phyloP scores from a whole-genome alignment of 495 filamentous ascomycete species.

The Aspergillus baeticus region DNA sequence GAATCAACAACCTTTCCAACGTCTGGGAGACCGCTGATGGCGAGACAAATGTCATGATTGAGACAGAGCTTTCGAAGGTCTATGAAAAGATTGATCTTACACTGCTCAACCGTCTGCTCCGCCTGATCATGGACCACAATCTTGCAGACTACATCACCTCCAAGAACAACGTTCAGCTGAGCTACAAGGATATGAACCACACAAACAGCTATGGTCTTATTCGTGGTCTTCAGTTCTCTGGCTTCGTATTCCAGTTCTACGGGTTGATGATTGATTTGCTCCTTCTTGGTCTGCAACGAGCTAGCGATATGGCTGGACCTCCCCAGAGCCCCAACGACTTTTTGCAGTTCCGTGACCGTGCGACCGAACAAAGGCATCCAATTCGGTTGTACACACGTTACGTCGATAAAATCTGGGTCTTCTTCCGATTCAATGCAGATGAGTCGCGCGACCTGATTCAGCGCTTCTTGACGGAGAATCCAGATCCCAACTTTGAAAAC shows the following conservation, averaged over 20 bases:
- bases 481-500: slow-evolving; percentile 99
- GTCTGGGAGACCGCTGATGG: slow-evolving; percentile 96
- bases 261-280: slow-evolving; percentile 93
- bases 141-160: slow-evolving; percentile 98
- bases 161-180: slow-evolving; percentile 99
- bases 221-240: slow-evolving; percentile 94
- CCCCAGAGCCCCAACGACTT: slow-evolving; percentile 97
- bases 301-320: slow-evolving; percentile 96
- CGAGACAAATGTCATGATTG: slow-evolving; percentile 98
- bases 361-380: slow-evolving; percentile 87
- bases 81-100: slow-evolving; percentile 99
- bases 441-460: slow-evolving; percentile 96
- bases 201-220: slow-evolving; percentile 99
- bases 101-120: slow-evolving; percentile 84
- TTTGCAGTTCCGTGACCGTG: slow-evolving; percentile 90
- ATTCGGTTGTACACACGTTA: slow-evolving; percentile 97
- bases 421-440: slow-evolving; percentile 88
- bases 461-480: slow-evolving; percentile 95
- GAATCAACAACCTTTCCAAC: slow-evolving; percentile 97
- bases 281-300: slow-evolving; percentile 88
- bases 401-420: slow-evolving; percentile 98
- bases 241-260: slow-evolving; percentile 99
- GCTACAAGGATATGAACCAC: slow-evolving; percentile 99
- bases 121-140: slow-evolving; percentile 99
- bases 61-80: slow-evolving; percentile 96